Evolutionary conservation across 2,329 filamentous ascomycete species (phyloP), one percentile per base, ranked within the genome.

Genomic region (Neospermospora avenae): DNA sequence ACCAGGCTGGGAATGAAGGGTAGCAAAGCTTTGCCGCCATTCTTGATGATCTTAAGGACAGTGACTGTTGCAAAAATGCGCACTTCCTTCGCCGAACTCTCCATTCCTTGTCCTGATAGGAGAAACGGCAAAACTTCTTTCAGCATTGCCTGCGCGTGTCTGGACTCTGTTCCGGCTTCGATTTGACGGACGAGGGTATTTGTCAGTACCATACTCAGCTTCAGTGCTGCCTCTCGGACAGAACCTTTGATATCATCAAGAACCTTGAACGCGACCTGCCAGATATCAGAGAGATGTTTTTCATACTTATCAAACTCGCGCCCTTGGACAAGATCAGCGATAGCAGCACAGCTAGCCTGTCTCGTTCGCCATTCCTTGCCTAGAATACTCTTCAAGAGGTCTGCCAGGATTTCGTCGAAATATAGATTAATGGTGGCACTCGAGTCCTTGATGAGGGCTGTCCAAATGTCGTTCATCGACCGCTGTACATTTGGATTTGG

Each of bases 391-490:
- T 86, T 87, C 34, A 99, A 79, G 6, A 98, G 77, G 71, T 99
- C 95, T 10, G 87, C 81, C 78, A 99, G 88, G 68, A 99, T 98
- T 8, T 85, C 84, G 65, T 96, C 89, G 70, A 98, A 97, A 74
- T 98, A 83, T 18, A 81, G 78, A 65, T 95, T 87, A 45, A 98
- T 84, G 0, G 89, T 90, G 0, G 83, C 80, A 18, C 84, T 86
- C 1, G 91, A 84, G 68, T 98, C 92, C 71, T 96, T 96, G 57
- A 98, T 92, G n/a, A 99, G 77, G 0, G 93, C 88, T 69, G 90
- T 93, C 95, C 95, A 99, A 66, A 99, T 98, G 64, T 96, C 91
- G 59, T 96, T 93, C 95, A 99, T 99, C 0, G 93, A 96, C 51
- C 87, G 83, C 72, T 93, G 91, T 13, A 98, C 95, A 65, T 96